Base-by-base conservation (phyloP, 2,329 filamentous ascomycete genomes). In the Talaromyces sp. region DNA sequence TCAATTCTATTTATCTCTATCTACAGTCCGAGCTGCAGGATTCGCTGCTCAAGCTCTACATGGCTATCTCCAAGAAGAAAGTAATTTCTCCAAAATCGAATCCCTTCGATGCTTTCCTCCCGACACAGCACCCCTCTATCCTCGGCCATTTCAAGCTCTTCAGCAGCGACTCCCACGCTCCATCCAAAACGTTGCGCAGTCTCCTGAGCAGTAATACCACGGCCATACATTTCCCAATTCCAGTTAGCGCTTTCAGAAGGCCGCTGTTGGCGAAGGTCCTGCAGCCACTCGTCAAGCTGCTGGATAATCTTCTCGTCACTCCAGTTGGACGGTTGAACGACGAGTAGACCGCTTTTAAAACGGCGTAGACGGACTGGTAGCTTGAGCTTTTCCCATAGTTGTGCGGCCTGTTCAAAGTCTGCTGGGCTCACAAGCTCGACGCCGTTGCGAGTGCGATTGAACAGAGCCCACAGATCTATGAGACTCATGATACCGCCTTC, bases 111-210 rank as follows among this genome's bases (percentile, higher is more conserved):
- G 4, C 91, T 88, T 68, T 96, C 92, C 72, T 99, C 94, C 54
- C 94, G 87, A 72, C 93, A 97, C 21, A 99, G 73, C 2, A 87
- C 85, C 0, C 94, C 94, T 59, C 84, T 86, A 72, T 97, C 93
- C 74, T 99, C 94, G 0, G 92, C 92, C 93, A 99, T 97, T 72
- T 97, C 90, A 12, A 99, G 81, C 76, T 99, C 94, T 73, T 97
- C 94, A 62, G 89, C 90, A 1, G 94, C 94, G 24, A 99, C 93
- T 9, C 94, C 94, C 8, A 99, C 88, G 72, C 94, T 97, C 94
- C 94, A 99, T 6, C 92, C 91, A 75, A 99, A 99, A 55, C 86
- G 82, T 73, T 95, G 90, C 0, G 94, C 94, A 0, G 87, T 85
- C 70, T 97, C 92, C 70, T 94, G 90, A 1, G 92, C 91, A 14